phyloP scores from a whole-genome alignment of 2,329 filamentous ascomycete genomes.

The Pseudocercospora macadamiae region DNA sequence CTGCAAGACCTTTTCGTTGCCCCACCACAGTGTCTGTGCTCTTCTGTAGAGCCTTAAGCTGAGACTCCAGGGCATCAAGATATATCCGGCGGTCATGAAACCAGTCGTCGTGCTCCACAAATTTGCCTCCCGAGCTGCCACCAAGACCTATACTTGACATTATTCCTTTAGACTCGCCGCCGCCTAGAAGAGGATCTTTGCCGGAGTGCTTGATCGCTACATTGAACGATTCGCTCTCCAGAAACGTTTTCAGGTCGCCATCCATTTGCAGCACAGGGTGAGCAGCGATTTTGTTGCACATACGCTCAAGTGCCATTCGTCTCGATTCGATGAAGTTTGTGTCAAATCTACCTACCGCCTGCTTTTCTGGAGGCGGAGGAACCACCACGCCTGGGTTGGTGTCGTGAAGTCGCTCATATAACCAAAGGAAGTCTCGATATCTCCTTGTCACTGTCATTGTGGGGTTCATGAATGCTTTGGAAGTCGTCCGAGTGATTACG shows the following conservation, averaged over 20 bases:
- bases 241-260: slow-evolving; percentile 89
- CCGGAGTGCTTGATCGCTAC: slow-evolving; percentile 92
- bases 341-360: slow-evolving; percentile 94
- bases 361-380: slow-evolving; percentile 95
- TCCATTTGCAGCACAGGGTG: slow-evolving; percentile 93
- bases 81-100: slow-evolving; percentile 97
- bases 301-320: slow-evolving; percentile 88
- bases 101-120: slow-evolving; percentile 99
- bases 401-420: slow-evolving; percentile 90
- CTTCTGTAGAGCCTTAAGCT: slow-evolving; percentile 83
- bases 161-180: slow-evolving; percentile 85
- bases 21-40: slow-evolving; percentile 90
- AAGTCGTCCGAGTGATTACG: slow-evolving; percentile 92
- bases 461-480: slow-evolving; percentile 89
- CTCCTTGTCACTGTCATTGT: slow-evolving; percentile 93
- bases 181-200: slow-evolving; percentile 75
- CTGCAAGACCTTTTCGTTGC: slow-evolving; percentile 90
- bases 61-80: slow-evolving; percentile 88
- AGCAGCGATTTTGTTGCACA: slow-evolving; percentile 92
- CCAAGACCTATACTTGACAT: slow-evolving; percentile 74
- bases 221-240: slow-evolving; percentile 95
- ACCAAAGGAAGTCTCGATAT: slow-evolving; percentile 96
- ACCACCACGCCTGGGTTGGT: slow-evolving; percentile 96
- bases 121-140: slow-evolving; percentile 75
- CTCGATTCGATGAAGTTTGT: slow-evolving; percentile 94